Evolutionary conservation across 805 yeast species (phyloP), one percentile per base, ranked within the genome.

Genomic region (Starmerella ratchasimensis): DNA sequence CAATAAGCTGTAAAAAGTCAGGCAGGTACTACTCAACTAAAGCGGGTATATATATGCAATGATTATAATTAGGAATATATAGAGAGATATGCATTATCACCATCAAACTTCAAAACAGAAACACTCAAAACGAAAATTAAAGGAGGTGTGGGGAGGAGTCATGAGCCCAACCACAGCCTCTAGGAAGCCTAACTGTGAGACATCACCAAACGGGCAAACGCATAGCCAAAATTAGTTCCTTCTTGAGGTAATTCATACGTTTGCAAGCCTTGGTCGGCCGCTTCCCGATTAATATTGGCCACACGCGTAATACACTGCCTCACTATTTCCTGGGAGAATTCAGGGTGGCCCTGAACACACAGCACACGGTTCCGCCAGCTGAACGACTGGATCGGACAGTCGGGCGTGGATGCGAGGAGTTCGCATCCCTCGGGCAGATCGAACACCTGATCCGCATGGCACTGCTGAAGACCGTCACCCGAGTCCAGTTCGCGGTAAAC

Each of bases 311-410:
- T 4, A 13, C 39, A 18, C n/a, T 5, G 49, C 15, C 48, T 44
- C 21, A 55, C 55, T 15, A 64, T 45, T 13, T 32, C 16, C 11
- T 61, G 59, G 19, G 60, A 52, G 51, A 80, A 84, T 54, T 84
- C 95, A 0, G 95, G 95, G 51, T 84, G 96, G 0, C 94, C 94
- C 57, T 84, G 96, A 47, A 83, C 69, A 0, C 90, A 71, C 17
- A 84, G 57, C 10, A 13, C 29, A n/a, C 26, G 19, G 13, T 15
- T 15, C 11, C 11, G 11, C 23, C 16, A 9, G 18, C 19, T 14
- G 6, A 79, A 37, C 0, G 93, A 93, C 58, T 84, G 95, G 25
- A 70, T 59, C 1, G 58, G 49, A 44, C 93, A 78, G 28, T 56
- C 63, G 0, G 62, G 56, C 6, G 78, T 68, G 5, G 67, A 55